Conservation (phyloP, 73 alveolate genomes). For the Paramecium caudatum region DNA sequence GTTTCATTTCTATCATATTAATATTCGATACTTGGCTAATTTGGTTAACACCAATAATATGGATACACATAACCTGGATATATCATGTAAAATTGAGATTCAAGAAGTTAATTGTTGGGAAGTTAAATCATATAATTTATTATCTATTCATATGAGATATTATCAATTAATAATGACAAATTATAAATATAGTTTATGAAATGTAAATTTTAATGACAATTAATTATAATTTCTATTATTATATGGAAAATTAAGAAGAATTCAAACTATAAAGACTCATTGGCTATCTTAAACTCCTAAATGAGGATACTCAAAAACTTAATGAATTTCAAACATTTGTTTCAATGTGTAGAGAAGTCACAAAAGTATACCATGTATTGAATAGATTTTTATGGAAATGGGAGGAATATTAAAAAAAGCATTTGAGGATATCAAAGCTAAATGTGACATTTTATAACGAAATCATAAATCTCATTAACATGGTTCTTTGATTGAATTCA, state of each 20-base stretch:
- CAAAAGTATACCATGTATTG: not conserved
- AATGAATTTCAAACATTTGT: not conserved
- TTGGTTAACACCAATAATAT: no score
- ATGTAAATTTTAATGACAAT: not conserved
- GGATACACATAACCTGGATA: no score
- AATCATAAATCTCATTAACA: conserved; percentile 18
- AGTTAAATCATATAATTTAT: not conserved
- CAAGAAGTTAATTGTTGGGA: no score
- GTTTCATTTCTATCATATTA: no score
- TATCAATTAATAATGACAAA: not conserved
- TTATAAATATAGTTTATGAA: no score
- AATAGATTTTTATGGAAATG: conserved; percentile 64
- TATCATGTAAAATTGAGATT: no score
- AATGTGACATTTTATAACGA: conserved; percentile 22
- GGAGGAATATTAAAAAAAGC: conserved; percentile 69
- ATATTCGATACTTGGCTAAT: no score
- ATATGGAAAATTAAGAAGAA: conserved; percentile 24
- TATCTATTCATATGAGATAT: not conserved
- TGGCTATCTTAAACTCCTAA: not conserved
- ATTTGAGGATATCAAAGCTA: conserved; percentile 53
- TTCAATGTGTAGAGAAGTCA: not conserved
- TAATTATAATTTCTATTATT: not conserved
- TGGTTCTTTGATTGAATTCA: conserved; percentile 9
- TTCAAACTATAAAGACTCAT: not conserved
- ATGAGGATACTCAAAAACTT: not conserved